These are phyloP conservation scores for Scenedesmus sp. DNA, from an alignment of 163 green algal genomes.

Conservation along the genomic window DNA sequence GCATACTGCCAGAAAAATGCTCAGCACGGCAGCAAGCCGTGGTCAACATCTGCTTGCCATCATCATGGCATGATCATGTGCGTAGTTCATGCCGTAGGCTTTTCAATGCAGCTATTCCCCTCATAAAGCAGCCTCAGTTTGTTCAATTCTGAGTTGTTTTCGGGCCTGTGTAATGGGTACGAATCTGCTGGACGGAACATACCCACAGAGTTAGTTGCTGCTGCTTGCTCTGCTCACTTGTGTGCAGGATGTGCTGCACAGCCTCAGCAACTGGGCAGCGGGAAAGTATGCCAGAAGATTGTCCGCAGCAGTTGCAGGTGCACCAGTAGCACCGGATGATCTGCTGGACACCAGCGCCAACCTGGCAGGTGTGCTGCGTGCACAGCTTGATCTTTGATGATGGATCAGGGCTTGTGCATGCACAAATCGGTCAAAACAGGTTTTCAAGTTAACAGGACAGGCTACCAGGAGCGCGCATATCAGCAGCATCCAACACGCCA, in stretches of 20 bases:
- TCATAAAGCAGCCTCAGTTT: neutral
- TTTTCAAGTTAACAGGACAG: too few relatives aligned
- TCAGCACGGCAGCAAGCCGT: neutral
- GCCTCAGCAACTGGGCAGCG: neutral
- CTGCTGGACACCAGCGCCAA: neutral
- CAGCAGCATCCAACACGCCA: neutral
- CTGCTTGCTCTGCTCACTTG: neutral
- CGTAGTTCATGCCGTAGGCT: too few relatives aligned
- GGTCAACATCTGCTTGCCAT: neutral
- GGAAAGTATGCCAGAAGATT: neutral
- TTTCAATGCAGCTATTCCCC: too few relatives aligned
- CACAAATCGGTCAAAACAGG: neutral
- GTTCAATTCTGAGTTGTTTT: neutral
- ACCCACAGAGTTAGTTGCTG: neutral
- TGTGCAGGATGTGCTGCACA: conserved; percentile 34
- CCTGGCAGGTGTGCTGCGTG: neutral
- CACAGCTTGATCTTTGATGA: neutral
- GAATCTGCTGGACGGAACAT: neutral
- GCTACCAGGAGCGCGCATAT: too few relatives aligned
- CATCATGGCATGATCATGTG: too few relatives aligned
- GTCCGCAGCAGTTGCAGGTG: neutral
- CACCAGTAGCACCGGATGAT: neutral
- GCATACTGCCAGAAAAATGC: neutral
- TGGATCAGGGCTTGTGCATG: neutral
- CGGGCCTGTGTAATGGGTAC: neutral